Evolutionary conservation across 306 rosid species (phyloP).

Genomic region (Vachellia pachyceras): DNA sequence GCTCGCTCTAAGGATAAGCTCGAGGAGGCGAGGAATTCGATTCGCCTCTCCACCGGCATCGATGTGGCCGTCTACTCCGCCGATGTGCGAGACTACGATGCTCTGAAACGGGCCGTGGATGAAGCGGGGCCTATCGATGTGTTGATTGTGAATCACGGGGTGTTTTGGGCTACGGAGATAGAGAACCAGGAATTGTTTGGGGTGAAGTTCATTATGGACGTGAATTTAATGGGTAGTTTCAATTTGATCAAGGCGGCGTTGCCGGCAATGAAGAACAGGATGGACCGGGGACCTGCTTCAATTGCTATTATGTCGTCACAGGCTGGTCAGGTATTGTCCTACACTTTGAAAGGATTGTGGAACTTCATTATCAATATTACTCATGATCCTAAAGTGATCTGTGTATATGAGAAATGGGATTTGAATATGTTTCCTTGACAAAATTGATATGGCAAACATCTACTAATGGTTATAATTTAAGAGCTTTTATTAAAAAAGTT

Average conservation of each 20-base stretch:
- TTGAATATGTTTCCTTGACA: neutral
- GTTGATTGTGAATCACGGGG: constrained; percentile 82
- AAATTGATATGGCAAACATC: neutral
- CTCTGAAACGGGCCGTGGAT: constrained; percentile 57
- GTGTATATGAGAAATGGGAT: neutral
- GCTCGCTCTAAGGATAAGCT: constrained; percentile 73
- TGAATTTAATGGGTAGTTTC: constrained; percentile 77
- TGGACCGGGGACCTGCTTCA: constrained; percentile 63
- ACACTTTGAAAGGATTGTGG: constrained; percentile 1
- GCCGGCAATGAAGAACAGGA: constrained; percentile 68
- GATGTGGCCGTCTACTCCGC: constrained; percentile 68
- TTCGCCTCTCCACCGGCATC: constrained; percentile 74
- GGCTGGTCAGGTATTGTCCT: constrained; percentile 77
- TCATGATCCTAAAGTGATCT: neutral
- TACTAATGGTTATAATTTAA: neutral
- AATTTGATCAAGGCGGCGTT: constrained; percentile 85
- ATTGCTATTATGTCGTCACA: constrained; percentile 89
- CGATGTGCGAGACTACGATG: constrained; percentile 78
- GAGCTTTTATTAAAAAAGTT: too few species aligned
- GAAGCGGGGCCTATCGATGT: constrained; percentile 84
- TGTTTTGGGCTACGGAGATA: constrained; percentile 69
- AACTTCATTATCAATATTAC: neutral
- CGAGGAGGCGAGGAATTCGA: constrained; percentile 63
- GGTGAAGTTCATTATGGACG: constrained; percentile 78
- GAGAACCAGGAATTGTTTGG: constrained; percentile 78